A percentile compares a stretch with the other conserved stretches of the same genome.
phyloP scores from a whole-genome alignment of 768 basidiomycete species.

The Leccinum rimulosum region DNA sequence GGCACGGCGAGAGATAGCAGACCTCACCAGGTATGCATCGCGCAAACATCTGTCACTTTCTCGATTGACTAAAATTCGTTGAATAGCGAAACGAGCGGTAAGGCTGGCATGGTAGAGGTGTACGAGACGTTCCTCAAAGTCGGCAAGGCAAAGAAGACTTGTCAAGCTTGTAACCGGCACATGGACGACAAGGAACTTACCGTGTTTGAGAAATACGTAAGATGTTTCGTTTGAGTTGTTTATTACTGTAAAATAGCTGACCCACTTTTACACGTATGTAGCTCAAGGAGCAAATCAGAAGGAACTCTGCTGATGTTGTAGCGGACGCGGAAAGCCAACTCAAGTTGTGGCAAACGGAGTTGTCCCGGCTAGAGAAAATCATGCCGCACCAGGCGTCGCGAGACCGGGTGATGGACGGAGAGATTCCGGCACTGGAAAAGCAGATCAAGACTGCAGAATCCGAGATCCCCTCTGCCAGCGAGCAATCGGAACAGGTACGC shows the following conservation, averaged over 20 bases:
- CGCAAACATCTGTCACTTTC: not conserved
- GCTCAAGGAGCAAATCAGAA: conserved; percentile 64
- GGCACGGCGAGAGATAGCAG: conserved; percentile 18
- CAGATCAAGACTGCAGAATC: conserved; percentile 58
- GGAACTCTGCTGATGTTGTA: conserved; percentile 46
- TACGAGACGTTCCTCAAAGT: conserved; percentile 55
- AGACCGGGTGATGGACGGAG: conserved; percentile 52
- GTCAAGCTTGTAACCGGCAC: conserved; percentile 72
- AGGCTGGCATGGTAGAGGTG: conserved; percentile 39
- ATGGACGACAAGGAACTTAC: conserved; percentile 53
- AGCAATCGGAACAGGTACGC: conserved; percentile 61
- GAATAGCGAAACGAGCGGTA: conserved; percentile 20
- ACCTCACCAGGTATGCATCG: conserved; percentile 18
- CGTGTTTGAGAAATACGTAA: conserved; percentile 70
- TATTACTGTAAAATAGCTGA: not conserved
- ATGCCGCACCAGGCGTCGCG: conserved; percentile 53
- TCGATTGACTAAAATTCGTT: not conserved
- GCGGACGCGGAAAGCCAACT: conserved; percentile 38
- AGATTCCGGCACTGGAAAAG: conserved; percentile 66
- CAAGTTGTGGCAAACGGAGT: conserved; percentile 56
- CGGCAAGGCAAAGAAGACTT: conserved; percentile 65
- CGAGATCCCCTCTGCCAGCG: conserved; percentile 49
- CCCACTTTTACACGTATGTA: conserved; percentile 26
- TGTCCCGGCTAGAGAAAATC: conserved; percentile 56
- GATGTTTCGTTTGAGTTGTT: conserved; percentile 16